Conservation (phyloP, 495 filamentous ascomycete genomes). For the Penicillium flavigenum region DNA sequence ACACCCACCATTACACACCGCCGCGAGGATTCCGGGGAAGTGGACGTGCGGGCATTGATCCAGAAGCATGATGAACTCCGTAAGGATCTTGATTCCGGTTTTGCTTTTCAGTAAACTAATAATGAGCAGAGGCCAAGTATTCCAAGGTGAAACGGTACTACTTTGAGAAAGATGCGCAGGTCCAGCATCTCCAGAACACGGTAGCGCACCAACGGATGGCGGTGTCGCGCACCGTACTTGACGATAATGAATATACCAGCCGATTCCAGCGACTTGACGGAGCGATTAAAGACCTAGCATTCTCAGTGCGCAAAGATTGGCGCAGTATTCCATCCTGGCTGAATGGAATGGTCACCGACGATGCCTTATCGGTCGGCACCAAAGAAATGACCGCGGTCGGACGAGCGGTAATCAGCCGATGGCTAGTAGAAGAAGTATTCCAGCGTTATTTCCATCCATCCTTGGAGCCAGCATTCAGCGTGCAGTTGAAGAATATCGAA, state of each 20-base stretch:
- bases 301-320: conserved; percentile 95
- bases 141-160: conserved; percentile 97
- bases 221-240: conserved; percentile 89
- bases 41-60: conserved; percentile 45
- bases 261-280: conserved; percentile 92
- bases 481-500: conserved; percentile 82
- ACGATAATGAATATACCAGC: conserved; percentile 91
- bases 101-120: conserved; percentile 8
- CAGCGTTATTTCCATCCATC: conserved; percentile 88
- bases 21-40: conserved; percentile 54
- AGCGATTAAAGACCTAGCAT: conserved; percentile 90
- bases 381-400: conserved; percentile 97
- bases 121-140: conserved; percentile 77
- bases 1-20: conserved; percentile 57
- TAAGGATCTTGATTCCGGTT: conserved; percentile 39
- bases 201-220: conserved; percentile 94
- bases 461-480: conserved; percentile 70
- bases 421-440: conserved; percentile 90
- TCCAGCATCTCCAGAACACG: conserved; percentile 93
- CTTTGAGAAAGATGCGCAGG: conserved; percentile 91
- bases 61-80: conserved; percentile 63
- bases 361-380: conserved; percentile 76
- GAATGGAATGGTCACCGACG: conserved; percentile 70
- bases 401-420: conserved; percentile 83
- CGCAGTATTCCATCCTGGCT: conserved; percentile 77